These are phyloP conservation scores for Talaromyces trachyspermus DNA, from an alignment of 495 filamentous ascomycete species.

Conservation along the genomic window DNA sequence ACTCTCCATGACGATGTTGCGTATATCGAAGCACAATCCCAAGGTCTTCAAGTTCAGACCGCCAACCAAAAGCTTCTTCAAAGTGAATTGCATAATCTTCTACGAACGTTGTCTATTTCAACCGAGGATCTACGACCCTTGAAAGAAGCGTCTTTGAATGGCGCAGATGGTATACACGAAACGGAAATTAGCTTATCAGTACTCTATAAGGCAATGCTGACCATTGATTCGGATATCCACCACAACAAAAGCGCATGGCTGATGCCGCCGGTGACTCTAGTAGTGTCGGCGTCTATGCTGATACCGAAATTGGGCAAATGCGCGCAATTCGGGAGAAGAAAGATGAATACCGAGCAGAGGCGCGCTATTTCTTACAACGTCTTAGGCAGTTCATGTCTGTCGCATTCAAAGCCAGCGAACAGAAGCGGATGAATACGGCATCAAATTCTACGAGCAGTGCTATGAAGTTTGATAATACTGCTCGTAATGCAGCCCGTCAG, in stretches of 20 bases:
- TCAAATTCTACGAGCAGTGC: constrained; percentile 35
- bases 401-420: constrained; percentile 68
- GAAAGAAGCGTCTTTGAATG: constrained; percentile 65
- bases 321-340: constrained; percentile 88
- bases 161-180: constrained; percentile 57
- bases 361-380: constrained; percentile 62
- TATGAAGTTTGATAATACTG: constrained; percentile 41
- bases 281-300: constrained; percentile 55
- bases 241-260: constrained; percentile 38
- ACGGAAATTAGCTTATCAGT: constrained; percentile 72
- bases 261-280: constrained; percentile 44
- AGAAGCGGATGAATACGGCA: constrained; percentile 51
- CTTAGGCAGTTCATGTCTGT: constrained; percentile 73
- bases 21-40: constrained; percentile 93
- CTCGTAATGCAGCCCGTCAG: constrained; percentile 45
- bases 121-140: constrained; percentile 64
- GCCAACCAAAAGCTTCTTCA: constrained; percentile 94
- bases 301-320: constrained; percentile 84
- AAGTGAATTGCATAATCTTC: constrained; percentile 70
- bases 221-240: constrained; percentile 75
- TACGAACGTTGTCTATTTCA: constrained; percentile 84
- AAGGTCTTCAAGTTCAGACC: constrained; percentile 92
- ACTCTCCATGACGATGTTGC: constrained; percentile 92
- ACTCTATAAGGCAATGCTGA: constrained; percentile 89
- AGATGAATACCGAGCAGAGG: constrained; percentile 72